A percentile compares a stretch with the other conserved stretches of the same genome.
Evolutionary conservation across 2,329 filamentous ascomycete genomes (phyloP).

Genomic region (Hypomyces perniciosus): DNA sequence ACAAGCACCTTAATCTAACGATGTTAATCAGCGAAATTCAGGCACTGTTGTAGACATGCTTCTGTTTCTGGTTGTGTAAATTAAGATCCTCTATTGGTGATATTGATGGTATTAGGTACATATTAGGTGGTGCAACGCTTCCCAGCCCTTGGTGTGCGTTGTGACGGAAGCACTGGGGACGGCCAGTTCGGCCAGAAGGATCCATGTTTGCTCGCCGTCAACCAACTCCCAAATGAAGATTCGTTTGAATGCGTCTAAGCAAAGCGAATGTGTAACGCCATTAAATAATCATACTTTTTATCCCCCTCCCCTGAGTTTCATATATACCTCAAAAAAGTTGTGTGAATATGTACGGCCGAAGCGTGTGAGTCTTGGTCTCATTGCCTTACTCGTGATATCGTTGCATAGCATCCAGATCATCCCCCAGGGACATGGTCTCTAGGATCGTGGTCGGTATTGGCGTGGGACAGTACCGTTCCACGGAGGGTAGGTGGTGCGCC

Average conservation of each 20-base stretch:
- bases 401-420: neutral
- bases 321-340: conserved; percentile 2
- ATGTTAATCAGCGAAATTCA: no score
- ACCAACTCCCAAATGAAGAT: conserved; percentile 2
- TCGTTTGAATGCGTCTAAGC: neutral
- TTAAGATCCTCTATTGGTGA: no score
- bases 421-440: neutral
- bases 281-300: neutral
- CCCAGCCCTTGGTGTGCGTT: conserved; percentile 37
- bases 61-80: no score
- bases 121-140: conserved; percentile 22
- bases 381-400: conserved; percentile 1
- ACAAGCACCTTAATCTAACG: no score
- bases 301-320: neutral
- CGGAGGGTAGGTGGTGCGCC: conserved; percentile 41
- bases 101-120: conserved; percentile 19
- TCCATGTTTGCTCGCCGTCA: conserved; percentile 5
- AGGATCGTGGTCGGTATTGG: neutral
- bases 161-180: neutral
- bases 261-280: neutral
- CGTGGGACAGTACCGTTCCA: conserved; percentile 34
- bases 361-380: neutral
- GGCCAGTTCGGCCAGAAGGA: neutral
- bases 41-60: no score
- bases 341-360: conserved; percentile 11